Percentiles rank a stretch among this genome's conserved stretches.
These are phyloP conservation scores for Hyphodiscus sp. DNA, from an alignment of 2,329 filamentous ascomycete genomes.

Conservation along the genomic window DNA sequence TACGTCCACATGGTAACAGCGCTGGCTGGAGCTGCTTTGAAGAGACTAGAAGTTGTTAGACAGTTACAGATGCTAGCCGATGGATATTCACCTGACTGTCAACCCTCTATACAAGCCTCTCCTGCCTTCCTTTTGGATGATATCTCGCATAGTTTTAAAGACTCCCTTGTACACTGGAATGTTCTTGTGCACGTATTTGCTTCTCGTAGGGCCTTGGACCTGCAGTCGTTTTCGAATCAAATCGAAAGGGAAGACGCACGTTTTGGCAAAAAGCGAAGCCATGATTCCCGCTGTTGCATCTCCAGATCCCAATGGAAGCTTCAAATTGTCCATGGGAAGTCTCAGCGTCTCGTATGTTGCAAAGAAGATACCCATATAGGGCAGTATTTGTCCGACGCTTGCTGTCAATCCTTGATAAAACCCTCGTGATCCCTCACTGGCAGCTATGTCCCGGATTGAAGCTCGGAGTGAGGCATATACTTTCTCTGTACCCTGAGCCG, in stretches of 20 bases:
- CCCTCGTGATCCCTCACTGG: slow-evolving; percentile 66
- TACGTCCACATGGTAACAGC: slow-evolving; percentile 76
- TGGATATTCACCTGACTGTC: slow-evolving; percentile 51
- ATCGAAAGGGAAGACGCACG: slow-evolving; percentile 85
- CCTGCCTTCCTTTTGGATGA: slow-evolving; percentile 66
- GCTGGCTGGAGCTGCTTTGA: slow-evolving; percentile 84
- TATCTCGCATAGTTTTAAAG: slow-evolving; percentile 56
- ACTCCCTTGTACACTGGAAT: slow-evolving; percentile 77
- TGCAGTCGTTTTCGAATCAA: slow-evolving; percentile 89
- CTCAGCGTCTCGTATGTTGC: slow-evolving; percentile 75
- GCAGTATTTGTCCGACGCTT: slow-evolving; percentile 79
- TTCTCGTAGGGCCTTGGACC: slow-evolving; percentile 84
- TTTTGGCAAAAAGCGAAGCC: slow-evolving; percentile 79
- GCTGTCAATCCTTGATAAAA: slow-evolving; percentile 87
- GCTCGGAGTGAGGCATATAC: slow-evolving; percentile 69
- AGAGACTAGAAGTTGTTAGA: slow-evolving; percentile 42
- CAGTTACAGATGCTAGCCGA: neutral
- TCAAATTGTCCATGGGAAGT: slow-evolving; percentile 46
- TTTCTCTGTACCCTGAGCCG: slow-evolving; percentile 77
- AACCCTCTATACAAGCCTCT: slow-evolving; percentile 83
- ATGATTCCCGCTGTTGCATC: slow-evolving; percentile 78
- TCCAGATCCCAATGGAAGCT: slow-evolving; percentile 65
- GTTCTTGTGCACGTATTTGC: slow-evolving; percentile 73
- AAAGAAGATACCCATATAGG: slow-evolving; percentile 97
- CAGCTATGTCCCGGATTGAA: slow-evolving; percentile 66